A percentile compares a stretch with the other conserved stretches of the same genome.
Evolutionary conservation across 257 asterid genomes (phyloP).

Genomic region (Perilla frutescens): DNA sequence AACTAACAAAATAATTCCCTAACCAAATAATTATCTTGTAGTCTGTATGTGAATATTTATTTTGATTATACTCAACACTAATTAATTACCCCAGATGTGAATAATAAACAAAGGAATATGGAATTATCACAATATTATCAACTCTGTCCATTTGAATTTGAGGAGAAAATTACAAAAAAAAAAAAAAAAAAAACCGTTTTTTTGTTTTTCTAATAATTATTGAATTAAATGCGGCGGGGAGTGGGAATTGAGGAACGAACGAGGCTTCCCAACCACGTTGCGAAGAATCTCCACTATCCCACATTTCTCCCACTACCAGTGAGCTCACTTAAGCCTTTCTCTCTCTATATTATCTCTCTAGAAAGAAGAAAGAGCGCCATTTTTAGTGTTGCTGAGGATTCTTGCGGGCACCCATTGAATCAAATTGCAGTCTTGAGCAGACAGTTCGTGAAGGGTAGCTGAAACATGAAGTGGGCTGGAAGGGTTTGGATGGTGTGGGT

Average conservation of each 20-base stretch:
- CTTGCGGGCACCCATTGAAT: not conserved
- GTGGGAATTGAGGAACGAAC: not conserved
- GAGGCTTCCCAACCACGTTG: conserved; percentile 37
- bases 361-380: not conserved
- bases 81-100: no score
- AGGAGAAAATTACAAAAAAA: no score
- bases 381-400: conserved; percentile 9
- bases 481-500: conserved; percentile 47
- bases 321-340: not conserved
- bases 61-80: no score
- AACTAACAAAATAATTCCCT: not conserved
- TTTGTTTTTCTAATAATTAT: not conserved
- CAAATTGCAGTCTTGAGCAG: conserved; percentile 22
- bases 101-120: no score
- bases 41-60: no score
- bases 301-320: conserved; percentile 10
- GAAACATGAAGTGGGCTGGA: conserved; percentile 42
- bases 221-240: conserved; percentile 26
- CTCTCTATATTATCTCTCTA: not conserved
- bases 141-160: no score
- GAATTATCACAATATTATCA: no score
- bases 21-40: no score
- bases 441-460: conserved; percentile 16
- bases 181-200: no score
- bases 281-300: conserved; percentile 30